These are phyloP conservation scores for Globisporangium middletonii DNA, from an alignment of 352 stramenopile genomes.

Conservation along the genomic window DNA sequence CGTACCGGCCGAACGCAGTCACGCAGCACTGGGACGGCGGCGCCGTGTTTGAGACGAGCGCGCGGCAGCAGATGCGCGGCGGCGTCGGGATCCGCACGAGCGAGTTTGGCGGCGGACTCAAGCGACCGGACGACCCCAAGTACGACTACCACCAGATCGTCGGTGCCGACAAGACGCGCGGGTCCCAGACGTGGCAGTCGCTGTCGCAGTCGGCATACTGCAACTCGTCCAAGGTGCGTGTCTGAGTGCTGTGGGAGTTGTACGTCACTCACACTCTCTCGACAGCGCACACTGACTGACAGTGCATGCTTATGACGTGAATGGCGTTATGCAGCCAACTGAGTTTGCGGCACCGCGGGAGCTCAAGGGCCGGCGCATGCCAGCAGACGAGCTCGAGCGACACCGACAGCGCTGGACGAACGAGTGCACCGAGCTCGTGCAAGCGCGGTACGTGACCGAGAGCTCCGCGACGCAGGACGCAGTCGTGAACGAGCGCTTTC, in stretches of 20 bases:
- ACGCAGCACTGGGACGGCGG: constrained; percentile 34
- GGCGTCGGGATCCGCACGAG: constrained; percentile 24
- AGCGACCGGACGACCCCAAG: constrained; percentile 40
- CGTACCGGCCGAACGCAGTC: constrained; percentile 51
- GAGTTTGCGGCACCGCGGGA: constrained; percentile 65
- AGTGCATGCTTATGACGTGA: too few relatives aligned
- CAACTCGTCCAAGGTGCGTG: constrained; percentile 34
- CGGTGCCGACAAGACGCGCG: constrained; percentile 49
- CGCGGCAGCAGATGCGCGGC: constrained; percentile 48
- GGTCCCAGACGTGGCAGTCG: constrained; percentile 45
- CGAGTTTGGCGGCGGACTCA: constrained; percentile 47
- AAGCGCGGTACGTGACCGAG: constrained; percentile 58
- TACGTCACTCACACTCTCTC: too few relatives aligned
- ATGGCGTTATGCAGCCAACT: constrained; percentile 23
- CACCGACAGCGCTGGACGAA: constrained; percentile 60
- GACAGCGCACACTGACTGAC: too few relatives aligned
- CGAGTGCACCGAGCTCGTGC: constrained; percentile 43
- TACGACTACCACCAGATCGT: constrained; percentile 71
- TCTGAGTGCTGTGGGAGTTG: too few relatives aligned
- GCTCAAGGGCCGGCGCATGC: constrained; percentile 38
- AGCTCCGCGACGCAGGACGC: constrained; percentile 33
- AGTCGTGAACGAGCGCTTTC: constrained; percentile 43
- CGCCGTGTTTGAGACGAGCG: constrained; percentile 49
- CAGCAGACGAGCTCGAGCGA: constrained; percentile 42
- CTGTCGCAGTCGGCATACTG: constrained; percentile 49